phyloP scores from a whole-genome alignment of 257 asterid species.

The Solanum lignicaule region DNA sequence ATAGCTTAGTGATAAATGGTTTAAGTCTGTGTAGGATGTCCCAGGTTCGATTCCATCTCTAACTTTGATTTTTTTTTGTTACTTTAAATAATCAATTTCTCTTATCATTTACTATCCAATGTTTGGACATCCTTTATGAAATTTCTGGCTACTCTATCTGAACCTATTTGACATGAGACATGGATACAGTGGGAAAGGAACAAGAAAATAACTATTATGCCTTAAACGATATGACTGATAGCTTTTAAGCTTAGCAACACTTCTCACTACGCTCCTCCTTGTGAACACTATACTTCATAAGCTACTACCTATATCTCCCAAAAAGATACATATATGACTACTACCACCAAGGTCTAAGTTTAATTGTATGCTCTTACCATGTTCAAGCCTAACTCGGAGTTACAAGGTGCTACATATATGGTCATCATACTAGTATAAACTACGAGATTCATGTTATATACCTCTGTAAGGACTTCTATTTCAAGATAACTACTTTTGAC shows the following conservation, averaged over 20 bases:
- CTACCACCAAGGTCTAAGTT: too few species aligned
- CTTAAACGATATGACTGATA: too few species aligned
- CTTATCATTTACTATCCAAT: neutral
- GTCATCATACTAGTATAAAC: too few species aligned
- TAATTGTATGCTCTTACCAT: too few species aligned
- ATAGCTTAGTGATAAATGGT: neutral
- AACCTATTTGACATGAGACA: neutral
- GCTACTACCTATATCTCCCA: too few species aligned
- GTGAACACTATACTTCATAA: too few species aligned
- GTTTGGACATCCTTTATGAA: neutral
- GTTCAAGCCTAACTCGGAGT: too few species aligned
- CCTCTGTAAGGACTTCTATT: neutral
- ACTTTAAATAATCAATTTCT: neutral
- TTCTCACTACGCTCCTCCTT: neutral
- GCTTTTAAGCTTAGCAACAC: neutral
- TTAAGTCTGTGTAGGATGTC: neutral
- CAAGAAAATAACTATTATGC: too few species aligned
- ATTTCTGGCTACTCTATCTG: neutral
- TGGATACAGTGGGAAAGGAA: neutral
- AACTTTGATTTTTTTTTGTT: neutral
- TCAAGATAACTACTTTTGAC: neutral
- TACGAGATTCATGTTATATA: too few species aligned
- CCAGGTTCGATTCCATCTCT: neutral
- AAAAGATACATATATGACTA: too few species aligned
- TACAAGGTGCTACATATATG: too few species aligned